Base-by-base conservation (phyloP, 306 rosid genomes). In the Dryas drummondii region DNA sequence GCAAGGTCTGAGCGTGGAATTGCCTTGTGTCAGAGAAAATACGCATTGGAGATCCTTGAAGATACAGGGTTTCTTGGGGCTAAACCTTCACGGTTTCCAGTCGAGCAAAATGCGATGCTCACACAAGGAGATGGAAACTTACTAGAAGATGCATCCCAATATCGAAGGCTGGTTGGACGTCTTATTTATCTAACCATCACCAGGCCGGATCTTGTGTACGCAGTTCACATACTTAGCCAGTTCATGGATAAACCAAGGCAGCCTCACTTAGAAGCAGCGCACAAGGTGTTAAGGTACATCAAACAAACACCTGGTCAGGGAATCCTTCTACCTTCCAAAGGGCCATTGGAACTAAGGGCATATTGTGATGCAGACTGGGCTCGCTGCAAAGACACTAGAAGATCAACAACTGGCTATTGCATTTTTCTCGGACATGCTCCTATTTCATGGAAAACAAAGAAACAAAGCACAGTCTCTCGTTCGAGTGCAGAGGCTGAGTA, bases 281-380 rank as follows among this genome's bases (percentile, higher is more conserved):
- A 76, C 3, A 22, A 57, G 51, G 73, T 68, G 0, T 7, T 68
- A 0, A 15, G 68, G 9, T 67, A 76, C 15, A 1, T 68, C n/a
- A 49, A 32, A 4, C 37, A 59, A 5, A 67, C 68, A 2, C 60
- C 37, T 0, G 8, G 56, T 0, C 41, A 72, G 19, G 76, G 66
- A 5, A 72, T 58, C 32, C 44, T 59, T 2, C 8, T 54, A n/a
- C 19, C 65, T 1, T 55, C 52, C n/a, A 71, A 49, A 14, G 19
- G 50, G 4, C 0, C 51, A 0, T 9, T 71, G 1, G 51, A 71
- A 55, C 14, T 71, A 0, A n/a, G 9, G 0, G 79, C 26, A 5
- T 65, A 37, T 6, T 51, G 73, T 48, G 59, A 73, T 45, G 77
- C 70, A 0, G 71, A 74, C 40, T 74, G 48, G 71, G 78, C 78